Base-by-base conservation (phyloP, 352 stramenopile species). In the Pythium periplocum region DNA sequence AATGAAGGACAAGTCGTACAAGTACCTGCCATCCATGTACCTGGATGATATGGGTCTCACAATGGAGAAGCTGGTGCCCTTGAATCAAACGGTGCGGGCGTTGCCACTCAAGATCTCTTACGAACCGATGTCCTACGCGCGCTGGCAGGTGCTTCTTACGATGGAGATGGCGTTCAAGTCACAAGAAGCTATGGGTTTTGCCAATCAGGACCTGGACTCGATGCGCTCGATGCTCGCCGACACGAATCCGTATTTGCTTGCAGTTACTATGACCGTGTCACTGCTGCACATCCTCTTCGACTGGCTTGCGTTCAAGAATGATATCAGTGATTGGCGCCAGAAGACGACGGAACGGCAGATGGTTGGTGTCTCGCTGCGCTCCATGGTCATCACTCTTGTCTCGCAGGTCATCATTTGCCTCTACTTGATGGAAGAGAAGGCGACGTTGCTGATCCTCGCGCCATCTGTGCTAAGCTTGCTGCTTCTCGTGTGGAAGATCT, bases 241-340 rank as follows among this genome's bases (percentile, higher is more conserved):
- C 53, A 99, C 96, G 17, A 98, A 99, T 65, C 86, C 97, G 6
- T 91, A 96, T 34, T 66, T 99, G 48, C 77, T 99, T 17, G 84
- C 71, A 0, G 80, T 99, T 1, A 98, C 96, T 3, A 89, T 98
- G 56, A 71, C 97, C 34, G 96, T 98, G 30, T 97, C 92, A n/a
- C 68, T 97, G 47, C 73, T 99, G 38, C 97, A 99, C 76, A 87
- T 98, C 32, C 69, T 99, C 12, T 99, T 99, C 63, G 95, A 99
- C 71, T 98, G 98, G 77, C 69, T 99, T 32, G 97, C 96, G 34
- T 99, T 99, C 74, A 97, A 97, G 55, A 98, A 92, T 55, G 97
- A 99, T 71, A 96, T 99, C 47, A 81, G 82, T 12, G 99, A 99
- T 68, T 99, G 97, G 97, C 69, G 81, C 34, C 57, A 83, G 33